phyloP scores from a whole-genome alignment of 371 early-diverging fungal genomes.

The Polyrhizophydium stewartii region DNA sequence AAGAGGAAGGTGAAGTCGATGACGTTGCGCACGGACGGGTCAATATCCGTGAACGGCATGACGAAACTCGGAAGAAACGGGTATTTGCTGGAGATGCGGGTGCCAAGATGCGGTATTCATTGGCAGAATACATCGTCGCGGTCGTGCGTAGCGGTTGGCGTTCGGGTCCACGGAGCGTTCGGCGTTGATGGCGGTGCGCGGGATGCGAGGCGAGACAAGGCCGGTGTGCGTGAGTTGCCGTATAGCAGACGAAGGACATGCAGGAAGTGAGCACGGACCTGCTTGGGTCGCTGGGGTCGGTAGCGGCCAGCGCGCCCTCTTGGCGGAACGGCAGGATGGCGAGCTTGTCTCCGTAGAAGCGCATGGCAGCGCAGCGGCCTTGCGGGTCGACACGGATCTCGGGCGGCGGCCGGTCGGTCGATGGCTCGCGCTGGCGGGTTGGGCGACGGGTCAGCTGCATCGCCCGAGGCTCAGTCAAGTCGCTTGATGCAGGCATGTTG shows the following conservation, averaged over 20 bases:
- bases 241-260: too few species aligned
- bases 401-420: slow-evolving; percentile 25
- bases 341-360: slow-evolving; percentile 80
- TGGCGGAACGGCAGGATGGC: slow-evolving; percentile 90
- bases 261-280: slow-evolving; percentile 11
- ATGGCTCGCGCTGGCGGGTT: slow-evolving; percentile 18
- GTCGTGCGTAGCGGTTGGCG: too few species aligned
- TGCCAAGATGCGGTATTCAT: too few species aligned
- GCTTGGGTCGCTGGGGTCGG: slow-evolving; percentile 16
- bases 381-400: slow-evolving; percentile 50
- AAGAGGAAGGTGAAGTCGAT: slow-evolving; percentile 86
- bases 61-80: slow-evolving; percentile 71
- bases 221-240: too few species aligned
- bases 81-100: too few species aligned
- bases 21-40: slow-evolving; percentile 68
- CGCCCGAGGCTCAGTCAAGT: background rate
- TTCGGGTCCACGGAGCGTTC: too few species aligned
- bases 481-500: background rate
- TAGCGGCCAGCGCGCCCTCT: slow-evolving; percentile 25
- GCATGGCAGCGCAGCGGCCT: slow-evolving; percentile 79
- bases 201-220: too few species aligned
- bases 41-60: slow-evolving; percentile 62
- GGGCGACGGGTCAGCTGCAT: background rate
- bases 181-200: too few species aligned
- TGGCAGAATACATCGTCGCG: too few species aligned